phyloP scores from a whole-genome alignment of 2,329 filamentous ascomycete species.

The Curvularia spicifera region DNA sequence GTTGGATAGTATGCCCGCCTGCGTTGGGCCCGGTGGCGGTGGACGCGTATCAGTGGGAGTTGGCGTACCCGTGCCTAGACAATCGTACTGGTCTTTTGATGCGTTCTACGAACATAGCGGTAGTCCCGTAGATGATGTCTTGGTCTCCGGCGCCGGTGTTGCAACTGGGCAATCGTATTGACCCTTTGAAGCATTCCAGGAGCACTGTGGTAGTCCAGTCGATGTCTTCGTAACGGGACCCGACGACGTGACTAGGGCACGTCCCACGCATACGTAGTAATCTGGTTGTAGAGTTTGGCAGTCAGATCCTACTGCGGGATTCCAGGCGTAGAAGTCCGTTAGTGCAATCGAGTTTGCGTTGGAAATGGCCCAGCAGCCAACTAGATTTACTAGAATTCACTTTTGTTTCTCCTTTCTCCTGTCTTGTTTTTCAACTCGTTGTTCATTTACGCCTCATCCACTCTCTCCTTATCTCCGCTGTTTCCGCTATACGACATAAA shows the following conservation, averaged over 20 bases:
- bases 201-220: no score
- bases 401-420: not conserved
- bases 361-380: not conserved
- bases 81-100: not conserved
- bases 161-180: no score
- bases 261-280: slow-evolving; percentile 3
- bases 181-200: no score
- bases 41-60: not conserved
- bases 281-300: slow-evolving; percentile 4
- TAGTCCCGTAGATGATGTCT: not conserved
- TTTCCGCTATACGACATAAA: not conserved
- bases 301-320: slow-evolving; percentile 5
- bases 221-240: not conserved
- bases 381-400: not conserved
- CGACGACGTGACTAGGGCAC: not conserved
- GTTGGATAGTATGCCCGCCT: not conserved
- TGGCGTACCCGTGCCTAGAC: not conserved
- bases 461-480: not conserved
- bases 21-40: not conserved
- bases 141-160: not conserved
- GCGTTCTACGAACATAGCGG: not conserved
- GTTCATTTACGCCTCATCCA: not conserved
- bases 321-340: slow-evolving; percentile 5
- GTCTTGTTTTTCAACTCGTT: not conserved
- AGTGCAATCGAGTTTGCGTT: not conserved